A percentile compares a stretch with the other conserved stretches of the same genome.
These are phyloP conservation scores for Ophiostoma sp. DNA, from an alignment of 2,329 filamentous ascomycete genomes.

Conservation along the genomic window DNA sequence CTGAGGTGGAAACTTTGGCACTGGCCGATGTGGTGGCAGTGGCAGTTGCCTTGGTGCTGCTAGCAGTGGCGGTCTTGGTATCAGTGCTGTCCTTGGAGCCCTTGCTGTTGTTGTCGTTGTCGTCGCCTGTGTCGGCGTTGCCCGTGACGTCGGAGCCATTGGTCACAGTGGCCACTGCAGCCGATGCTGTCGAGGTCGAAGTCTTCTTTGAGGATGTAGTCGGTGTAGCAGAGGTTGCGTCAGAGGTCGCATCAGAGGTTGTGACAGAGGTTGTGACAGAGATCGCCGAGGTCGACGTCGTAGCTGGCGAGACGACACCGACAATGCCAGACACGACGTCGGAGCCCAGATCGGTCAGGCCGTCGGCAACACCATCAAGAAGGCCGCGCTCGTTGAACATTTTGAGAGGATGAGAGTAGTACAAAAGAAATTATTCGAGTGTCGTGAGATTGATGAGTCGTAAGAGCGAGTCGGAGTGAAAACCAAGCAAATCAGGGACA, in stretches of 20 bases:
- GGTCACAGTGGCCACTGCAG: conserved; percentile 1
- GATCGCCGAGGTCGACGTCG: neutral
- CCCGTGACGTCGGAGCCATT: neutral
- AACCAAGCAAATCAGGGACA: neutral
- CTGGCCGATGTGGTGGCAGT: conserved; percentile 3
- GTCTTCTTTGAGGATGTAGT: neutral
- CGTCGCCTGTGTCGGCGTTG: conserved; percentile 10
- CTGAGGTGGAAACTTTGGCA: neutral
- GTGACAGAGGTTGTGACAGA: neutral
- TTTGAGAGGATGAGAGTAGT: conserved; percentile 3
- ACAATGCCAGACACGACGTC: conserved; percentile 16
- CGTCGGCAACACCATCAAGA: conserved; percentile 14
- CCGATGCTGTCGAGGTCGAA: neutral
- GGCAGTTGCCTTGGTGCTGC: conserved; percentile 4
- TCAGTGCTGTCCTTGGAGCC: neutral
- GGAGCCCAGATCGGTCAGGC: neutral
- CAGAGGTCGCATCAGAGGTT: neutral
- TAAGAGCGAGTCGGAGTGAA: neutral
- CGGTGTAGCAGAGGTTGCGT: neutral
- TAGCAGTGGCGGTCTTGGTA: neutral
- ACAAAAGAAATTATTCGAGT: conserved; percentile 9
- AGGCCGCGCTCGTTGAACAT: conserved; percentile 18
- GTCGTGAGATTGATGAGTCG: neutral
- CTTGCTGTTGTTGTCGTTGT: neutral
- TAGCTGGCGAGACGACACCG: neutral